Percentiles rank a stretch among this genome's conserved stretches.
Evolutionary conservation across 345 rosid species (phyloP).

Genomic region (Linum trigynum): DNA sequence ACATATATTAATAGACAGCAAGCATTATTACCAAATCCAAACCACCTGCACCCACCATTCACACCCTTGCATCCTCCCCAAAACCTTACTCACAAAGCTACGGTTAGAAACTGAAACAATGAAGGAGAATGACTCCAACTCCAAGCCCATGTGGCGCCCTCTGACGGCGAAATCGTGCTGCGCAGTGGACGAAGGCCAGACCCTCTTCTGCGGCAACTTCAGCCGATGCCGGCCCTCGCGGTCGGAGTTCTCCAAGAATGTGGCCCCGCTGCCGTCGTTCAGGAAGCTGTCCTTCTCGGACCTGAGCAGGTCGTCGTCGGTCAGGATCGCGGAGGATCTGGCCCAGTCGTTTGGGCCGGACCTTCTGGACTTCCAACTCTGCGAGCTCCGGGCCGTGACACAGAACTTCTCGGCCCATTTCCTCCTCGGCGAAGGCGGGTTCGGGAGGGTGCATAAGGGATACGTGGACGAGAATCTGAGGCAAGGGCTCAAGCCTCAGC

Average conservation of each 20-base stretch:
- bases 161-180: constrained; percentile 77
- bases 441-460: constrained; percentile 92
- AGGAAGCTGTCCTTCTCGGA: constrained; percentile 61
- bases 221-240: constrained; percentile 57
- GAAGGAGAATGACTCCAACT: constrained; percentile 30
- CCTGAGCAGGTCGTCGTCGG: constrained; percentile 74
- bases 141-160: constrained; percentile 58
- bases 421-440: constrained; percentile 91
- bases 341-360: constrained; percentile 60
- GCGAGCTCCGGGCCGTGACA: constrained; percentile 67
- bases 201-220: constrained; percentile 37
- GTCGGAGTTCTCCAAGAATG: constrained; percentile 61
- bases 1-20: too few species aligned
- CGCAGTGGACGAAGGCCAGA: constrained; percentile 33
- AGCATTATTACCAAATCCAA: neutral
- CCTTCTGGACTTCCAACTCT: constrained; percentile 64
- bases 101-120: neutral
- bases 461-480: constrained; percentile 64
- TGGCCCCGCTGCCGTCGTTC: constrained; percentile 74
- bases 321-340: constrained; percentile 62
- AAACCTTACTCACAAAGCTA: too few species aligned
- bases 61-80: neutral
- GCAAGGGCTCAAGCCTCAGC: constrained; percentile 73
- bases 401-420: constrained; percentile 61
- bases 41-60: neutral